phyloP scores from a whole-genome alignment of 208 protist species.

The Acanthamoeba triangularis region DNA sequence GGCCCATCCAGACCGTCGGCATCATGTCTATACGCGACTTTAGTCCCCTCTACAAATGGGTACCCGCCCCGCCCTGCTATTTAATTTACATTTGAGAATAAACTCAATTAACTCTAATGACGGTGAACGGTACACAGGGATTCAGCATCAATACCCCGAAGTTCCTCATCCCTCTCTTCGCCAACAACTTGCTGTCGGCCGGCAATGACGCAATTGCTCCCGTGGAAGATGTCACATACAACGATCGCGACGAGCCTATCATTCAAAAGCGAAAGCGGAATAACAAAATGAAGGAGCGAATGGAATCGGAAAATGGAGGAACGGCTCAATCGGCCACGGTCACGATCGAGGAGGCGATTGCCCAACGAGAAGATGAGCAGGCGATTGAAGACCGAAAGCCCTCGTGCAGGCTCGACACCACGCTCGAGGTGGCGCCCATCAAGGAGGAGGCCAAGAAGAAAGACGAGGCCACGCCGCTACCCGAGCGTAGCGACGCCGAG shows the following conservation, averaged over 20 bases:
- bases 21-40: conserved; percentile 31
- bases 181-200: conserved; percentile 82
- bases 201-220: conserved; percentile 79
- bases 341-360: not conserved
- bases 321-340: not conserved
- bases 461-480: not conserved
- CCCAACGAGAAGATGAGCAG: conserved; percentile 6
- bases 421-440: conserved; percentile 4
- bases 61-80: not conserved
- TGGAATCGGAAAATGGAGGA: not conserved
- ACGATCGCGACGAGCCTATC: conserved; percentile 17
- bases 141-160: conserved; percentile 83
- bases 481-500: conserved; percentile 70
- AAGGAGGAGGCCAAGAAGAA: not conserved
- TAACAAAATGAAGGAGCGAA: not conserved
- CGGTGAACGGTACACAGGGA: conserved; percentile 49
- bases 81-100: not conserved
- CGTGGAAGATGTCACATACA: conserved; percentile 13
- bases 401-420: not conserved
- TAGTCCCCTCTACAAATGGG: conserved; percentile 36
- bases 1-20: not conserved
- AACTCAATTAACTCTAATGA: not conserved
- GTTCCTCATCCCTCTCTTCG: conserved; percentile 83
- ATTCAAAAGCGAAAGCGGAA: conserved; percentile 45
- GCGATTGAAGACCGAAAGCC: not conserved